Evolutionary conservation across 192 early-diverging fungal species (phyloP), one percentile per base, ranked within the genome.

Genomic region (Lunasporangiospora selenospora): DNA sequence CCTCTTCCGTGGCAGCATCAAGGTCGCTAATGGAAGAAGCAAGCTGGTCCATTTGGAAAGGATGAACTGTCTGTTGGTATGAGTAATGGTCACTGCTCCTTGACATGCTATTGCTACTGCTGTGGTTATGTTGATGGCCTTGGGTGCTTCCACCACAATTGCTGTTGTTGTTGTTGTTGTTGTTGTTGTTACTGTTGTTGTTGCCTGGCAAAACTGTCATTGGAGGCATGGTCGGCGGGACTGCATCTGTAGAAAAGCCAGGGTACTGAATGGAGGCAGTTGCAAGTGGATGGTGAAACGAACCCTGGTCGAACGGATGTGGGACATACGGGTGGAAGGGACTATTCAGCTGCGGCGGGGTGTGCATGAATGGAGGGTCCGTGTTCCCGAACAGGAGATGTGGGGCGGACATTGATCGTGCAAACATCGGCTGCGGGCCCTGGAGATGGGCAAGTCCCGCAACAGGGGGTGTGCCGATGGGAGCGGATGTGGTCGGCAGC

Each of bases 21-120:
- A 70, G 45, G 29, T 53, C 41, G 27, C 55, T 53, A 19, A 70
- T 60, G 44, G 66, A 70, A 4, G 51, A 48, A 11, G 57, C 9
- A 27, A 71, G 31, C 41, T 62, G 52, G 41, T 71, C 59, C 58
- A 71, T 62, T 15, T 70, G 58, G 16, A 70, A 61, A 13, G 67
- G 67, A 30, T 71, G 67, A 2, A 57, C 29, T 11, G 66, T 36
- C 24, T 38, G n/a, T 37, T 67, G 65, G 19, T 55, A 55, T 16
- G 51, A 39, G 29, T 43, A 70, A 11, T 46, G 21, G 11, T 34
- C n/a, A 34, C 1, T 56, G 39, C 19, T 33, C 39, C 4, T 21
- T 15, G 6, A 42, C 27, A 30, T 23, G 5, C 30, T 15, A 48
- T n/a, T n/a, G 38, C 39, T 61, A 37, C 9, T 39, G 36, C 12